A percentile compares a stretch with the other conserved stretches of the same genome.
Conservation (phyloP, 2,329 filamentous ascomycete species). For the Fusarium keratoplasticum region DNA sequence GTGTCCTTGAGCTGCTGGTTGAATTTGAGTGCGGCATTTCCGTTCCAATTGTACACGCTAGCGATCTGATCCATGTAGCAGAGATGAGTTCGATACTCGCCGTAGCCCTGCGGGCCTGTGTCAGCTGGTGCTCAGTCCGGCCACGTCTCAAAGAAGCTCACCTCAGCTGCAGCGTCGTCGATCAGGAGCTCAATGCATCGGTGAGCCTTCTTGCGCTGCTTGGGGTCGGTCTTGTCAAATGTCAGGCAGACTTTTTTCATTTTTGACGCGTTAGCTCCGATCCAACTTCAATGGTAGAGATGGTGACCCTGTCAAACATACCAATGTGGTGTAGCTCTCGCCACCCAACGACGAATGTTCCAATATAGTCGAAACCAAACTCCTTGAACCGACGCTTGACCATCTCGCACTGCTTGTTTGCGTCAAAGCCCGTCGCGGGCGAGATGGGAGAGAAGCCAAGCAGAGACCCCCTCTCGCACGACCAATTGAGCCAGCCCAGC, state of each 20-base stretch:
- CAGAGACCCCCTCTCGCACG: background rate
- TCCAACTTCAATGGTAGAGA: background rate
- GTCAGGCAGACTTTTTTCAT: background rate
- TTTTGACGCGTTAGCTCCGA: background rate
- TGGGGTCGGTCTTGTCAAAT: background rate
- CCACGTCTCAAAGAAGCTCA: background rate
- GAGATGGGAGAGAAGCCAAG: constrained; percentile 4
- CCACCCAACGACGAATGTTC: constrained; percentile 11
- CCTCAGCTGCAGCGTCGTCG: background rate
- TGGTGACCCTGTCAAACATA: background rate
- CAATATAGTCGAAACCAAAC: constrained; percentile 13
- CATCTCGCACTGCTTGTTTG: constrained; percentile 7
- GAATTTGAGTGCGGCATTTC: background rate
- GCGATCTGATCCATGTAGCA: constrained; percentile 16
- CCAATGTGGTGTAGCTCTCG: constrained; percentile 14
- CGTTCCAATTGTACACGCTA: constrained; percentile 7
- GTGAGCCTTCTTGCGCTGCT: background rate
- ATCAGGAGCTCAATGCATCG: constrained; percentile 1
- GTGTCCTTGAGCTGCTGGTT: constrained; percentile 14
- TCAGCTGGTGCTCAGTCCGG: background rate
- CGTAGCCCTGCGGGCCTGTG: constrained; percentile 2
- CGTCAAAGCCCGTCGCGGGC: background rate
- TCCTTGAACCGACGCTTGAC: background rate
- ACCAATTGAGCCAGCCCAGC: constrained; percentile 1
- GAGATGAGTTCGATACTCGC: constrained; percentile 19